These are phyloP conservation scores for Toxoplasma gondii DNA, from an alignment of 169 alveolate genomes.

Conservation along the genomic window DNA sequence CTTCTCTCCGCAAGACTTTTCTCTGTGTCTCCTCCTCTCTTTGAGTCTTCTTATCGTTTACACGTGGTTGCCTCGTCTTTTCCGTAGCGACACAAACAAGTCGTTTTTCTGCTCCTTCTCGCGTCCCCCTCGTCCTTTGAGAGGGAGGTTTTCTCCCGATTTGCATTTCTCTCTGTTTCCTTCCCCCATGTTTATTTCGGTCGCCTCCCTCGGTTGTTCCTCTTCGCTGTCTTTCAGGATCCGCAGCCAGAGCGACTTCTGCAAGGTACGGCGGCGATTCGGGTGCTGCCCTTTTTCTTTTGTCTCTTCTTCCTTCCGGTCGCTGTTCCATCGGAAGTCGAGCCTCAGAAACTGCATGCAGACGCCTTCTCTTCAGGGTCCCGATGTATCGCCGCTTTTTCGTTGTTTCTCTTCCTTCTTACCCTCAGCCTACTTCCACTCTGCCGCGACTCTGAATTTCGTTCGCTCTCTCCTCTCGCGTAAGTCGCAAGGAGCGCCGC, in stretches of 20 bases:
- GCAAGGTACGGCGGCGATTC: neutral
- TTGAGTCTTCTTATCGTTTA: no score
- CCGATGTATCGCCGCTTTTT: neutral
- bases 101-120: no score
- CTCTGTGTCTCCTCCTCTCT: neutral
- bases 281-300: neutral
- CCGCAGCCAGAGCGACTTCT: constrained; percentile 26
- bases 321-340: no score
- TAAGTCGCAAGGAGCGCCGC: neutral
- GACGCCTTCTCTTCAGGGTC: neutral
- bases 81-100: no score
- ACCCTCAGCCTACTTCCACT: constrained; percentile 60
- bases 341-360: neutral
- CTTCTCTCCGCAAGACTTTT: neutral
- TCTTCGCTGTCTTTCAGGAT: neutral
- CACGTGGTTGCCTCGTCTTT: no score
- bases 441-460: constrained; percentile 70
- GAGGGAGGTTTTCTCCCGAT: no score
- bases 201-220: neutral
- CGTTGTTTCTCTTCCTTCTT: no score
- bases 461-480: constrained; percentile 54
- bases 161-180: neutral
- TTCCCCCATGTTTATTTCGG: neutral
- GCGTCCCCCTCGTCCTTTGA: no score
- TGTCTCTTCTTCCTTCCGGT: neutral